Evolutionary conservation across 371 early-diverging fungal genomes (phyloP).

Genomic region (Paramicrosporidium saccamoebae): DNA sequence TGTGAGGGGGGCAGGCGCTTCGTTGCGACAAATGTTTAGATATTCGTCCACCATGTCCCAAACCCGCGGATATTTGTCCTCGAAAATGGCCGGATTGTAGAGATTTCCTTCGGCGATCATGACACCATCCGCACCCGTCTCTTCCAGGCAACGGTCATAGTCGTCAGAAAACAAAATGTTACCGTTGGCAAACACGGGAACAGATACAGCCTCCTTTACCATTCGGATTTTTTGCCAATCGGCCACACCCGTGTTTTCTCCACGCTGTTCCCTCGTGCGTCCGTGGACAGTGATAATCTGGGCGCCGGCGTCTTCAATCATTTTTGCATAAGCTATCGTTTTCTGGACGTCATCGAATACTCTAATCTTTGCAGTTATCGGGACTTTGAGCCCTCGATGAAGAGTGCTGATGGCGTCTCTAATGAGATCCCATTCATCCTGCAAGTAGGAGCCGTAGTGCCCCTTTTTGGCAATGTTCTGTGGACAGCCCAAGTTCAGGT

Average conservation of each 20-base stretch:
- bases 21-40: conserved; percentile 24
- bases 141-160: conserved; percentile 44
- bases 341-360: conserved; percentile 65
- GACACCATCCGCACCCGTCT: conserved; percentile 75
- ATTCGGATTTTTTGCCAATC: conserved; percentile 84
- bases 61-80: conserved; percentile 16
- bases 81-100: conserved; percentile 64
- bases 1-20: conserved; percentile 15
- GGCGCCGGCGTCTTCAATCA: conserved; percentile 78
- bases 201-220: conserved; percentile 46
- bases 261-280: conserved; percentile 79
- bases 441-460: conserved; percentile 77
- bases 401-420: conserved; percentile 17
- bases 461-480: conserved; percentile 81
- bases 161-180: conserved; percentile 76
- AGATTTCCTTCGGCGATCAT: conserved; percentile 81
- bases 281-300: conserved; percentile 88
- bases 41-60: conserved; percentile 60
- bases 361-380: conserved; percentile 91
- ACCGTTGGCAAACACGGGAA: conserved; percentile 94
- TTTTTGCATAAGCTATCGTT: conserved; percentile 80
- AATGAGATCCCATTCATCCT: conserved; percentile 84
- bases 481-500: conserved; percentile 94
- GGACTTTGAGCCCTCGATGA: conserved; percentile 49
- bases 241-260: conserved; percentile 76